Conservation (phyloP, 495 filamentous ascomycete genomes). For the Lasiosphaeris hirsuta region DNA sequence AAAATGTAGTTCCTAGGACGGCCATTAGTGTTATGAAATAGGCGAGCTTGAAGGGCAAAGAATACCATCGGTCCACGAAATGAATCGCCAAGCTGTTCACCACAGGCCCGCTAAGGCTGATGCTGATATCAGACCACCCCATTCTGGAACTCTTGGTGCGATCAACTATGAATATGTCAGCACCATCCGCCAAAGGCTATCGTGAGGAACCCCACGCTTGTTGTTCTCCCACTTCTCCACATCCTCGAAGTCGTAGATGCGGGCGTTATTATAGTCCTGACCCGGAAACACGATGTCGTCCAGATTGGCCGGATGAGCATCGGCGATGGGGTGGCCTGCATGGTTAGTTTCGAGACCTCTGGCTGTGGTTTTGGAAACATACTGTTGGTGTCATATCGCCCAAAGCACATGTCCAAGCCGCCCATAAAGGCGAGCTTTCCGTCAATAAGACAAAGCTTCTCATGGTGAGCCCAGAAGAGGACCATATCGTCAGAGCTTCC, state of each 20-base stretch:
- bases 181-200: not conserved
- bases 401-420: slow-evolving; percentile 65
- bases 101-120: slow-evolving; percentile 76
- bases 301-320: slow-evolving; percentile 77
- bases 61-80: slow-evolving; percentile 78
- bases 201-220: slow-evolving; percentile 47
- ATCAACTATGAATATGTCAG: slow-evolving; percentile 51
- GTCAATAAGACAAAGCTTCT: slow-evolving; percentile 87
- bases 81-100: slow-evolving; percentile 74
- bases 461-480: slow-evolving; percentile 94
- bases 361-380: slow-evolving; percentile 8
- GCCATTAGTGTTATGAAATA: not conserved
- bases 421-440: slow-evolving; percentile 87
- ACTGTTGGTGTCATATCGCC: slow-evolving; percentile 60
- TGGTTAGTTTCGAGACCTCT: slow-evolving; percentile 23
- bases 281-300: slow-evolving; percentile 77
- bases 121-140: slow-evolving; percentile 89
- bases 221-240: slow-evolving; percentile 83
- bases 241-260: slow-evolving; percentile 82
- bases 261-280: slow-evolving; percentile 93
- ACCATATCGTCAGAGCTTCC: slow-evolving; percentile 75
- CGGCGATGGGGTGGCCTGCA: slow-evolving; percentile 72
- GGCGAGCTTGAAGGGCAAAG: not conserved
- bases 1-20: slow-evolving; percentile 73
- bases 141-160: slow-evolving; percentile 77